These are phyloP conservation scores for Chalara sp. DNA, from an alignment of 2,329 filamentous ascomycete genomes.

Conservation along the genomic window DNA sequence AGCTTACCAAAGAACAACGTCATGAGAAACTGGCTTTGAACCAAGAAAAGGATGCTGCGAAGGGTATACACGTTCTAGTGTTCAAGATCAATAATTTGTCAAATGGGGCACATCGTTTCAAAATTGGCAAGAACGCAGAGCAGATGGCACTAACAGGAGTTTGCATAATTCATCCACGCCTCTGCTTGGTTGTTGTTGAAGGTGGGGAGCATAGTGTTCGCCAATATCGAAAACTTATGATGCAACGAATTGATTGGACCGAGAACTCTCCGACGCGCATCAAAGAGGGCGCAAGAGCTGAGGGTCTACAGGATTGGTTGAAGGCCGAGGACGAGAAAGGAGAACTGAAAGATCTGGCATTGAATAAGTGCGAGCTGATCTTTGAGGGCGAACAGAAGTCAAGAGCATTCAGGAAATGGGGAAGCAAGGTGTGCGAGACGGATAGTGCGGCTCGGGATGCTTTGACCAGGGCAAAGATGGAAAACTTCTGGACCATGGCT, in stretches of 20 bases:
- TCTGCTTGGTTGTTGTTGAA: constrained; percentile 87
- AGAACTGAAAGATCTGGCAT: constrained; percentile 70
- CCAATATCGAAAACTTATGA: constrained; percentile 87
- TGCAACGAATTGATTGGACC: constrained; percentile 90
- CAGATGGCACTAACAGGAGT: constrained; percentile 80
- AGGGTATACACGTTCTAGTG: constrained; percentile 78
- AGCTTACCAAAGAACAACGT: constrained; percentile 80
- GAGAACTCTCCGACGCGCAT: constrained; percentile 71
- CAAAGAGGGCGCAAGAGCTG: constrained; percentile 54
- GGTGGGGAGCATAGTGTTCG: constrained; percentile 78
- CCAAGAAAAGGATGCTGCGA: constrained; percentile 80
- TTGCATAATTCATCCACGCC: constrained; percentile 84
- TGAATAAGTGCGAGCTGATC: constrained; percentile 75
- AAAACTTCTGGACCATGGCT: constrained; percentile 89
- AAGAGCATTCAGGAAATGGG: constrained; percentile 79
- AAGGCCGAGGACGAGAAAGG: constrained; percentile 72
- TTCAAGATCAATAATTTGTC: constrained; percentile 87
- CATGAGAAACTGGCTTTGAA: constrained; percentile 77
- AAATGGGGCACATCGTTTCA: constrained; percentile 89
- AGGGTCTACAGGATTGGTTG: constrained; percentile 66
- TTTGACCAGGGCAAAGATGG: constrained; percentile 76
- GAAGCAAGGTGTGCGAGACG: constrained; percentile 84
- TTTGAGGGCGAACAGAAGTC: constrained; percentile 88
- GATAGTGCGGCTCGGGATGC: constrained; percentile 82
- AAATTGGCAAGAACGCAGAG: constrained; percentile 87